Conservation (phyloP, 352 stramenopile species). For the Aphanomyces euteiches region DNA sequence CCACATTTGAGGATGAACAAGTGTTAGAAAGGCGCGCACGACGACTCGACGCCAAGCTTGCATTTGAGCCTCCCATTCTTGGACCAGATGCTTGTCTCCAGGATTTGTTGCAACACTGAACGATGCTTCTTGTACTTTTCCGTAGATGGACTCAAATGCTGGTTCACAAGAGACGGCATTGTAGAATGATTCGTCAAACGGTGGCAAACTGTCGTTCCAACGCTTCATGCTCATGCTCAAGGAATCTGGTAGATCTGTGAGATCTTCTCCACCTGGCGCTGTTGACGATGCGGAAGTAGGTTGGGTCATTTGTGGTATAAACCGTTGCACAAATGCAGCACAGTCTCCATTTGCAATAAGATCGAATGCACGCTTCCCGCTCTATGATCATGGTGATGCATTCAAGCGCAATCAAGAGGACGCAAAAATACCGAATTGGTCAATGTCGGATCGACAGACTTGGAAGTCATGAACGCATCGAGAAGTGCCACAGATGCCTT, state of each 20-base stretch:
- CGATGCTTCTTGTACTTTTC: constrained; percentile 62
- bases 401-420: not conserved
- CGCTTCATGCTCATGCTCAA: constrained; percentile 42
- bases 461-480: constrained; percentile 51
- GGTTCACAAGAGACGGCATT: constrained; percentile 70
- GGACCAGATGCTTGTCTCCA: constrained; percentile 37
- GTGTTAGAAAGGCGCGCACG: constrained; percentile 59
- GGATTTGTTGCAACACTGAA: constrained; percentile 41
- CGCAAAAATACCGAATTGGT: constrained; percentile 50
- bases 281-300: constrained; percentile 28
- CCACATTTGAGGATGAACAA: constrained; percentile 65
- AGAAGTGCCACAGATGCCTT: constrained; percentile 54
- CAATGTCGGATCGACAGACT: constrained; percentile 58
- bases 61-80: constrained; percentile 52
- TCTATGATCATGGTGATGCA: constrained; percentile 34
- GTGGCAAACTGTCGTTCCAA: constrained; percentile 74
- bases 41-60: constrained; percentile 59
- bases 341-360: constrained; percentile 59
- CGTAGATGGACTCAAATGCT: constrained; percentile 54
- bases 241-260: constrained; percentile 45
- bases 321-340: constrained; percentile 51
- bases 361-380: constrained; percentile 62
- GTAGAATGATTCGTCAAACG: constrained; percentile 76
- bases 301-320: constrained; percentile 38
- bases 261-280: constrained; percentile 60